phyloP scores from a whole-genome alignment of 1,284 basidiomycete species.

The Neonothopanus nambi region DNA sequence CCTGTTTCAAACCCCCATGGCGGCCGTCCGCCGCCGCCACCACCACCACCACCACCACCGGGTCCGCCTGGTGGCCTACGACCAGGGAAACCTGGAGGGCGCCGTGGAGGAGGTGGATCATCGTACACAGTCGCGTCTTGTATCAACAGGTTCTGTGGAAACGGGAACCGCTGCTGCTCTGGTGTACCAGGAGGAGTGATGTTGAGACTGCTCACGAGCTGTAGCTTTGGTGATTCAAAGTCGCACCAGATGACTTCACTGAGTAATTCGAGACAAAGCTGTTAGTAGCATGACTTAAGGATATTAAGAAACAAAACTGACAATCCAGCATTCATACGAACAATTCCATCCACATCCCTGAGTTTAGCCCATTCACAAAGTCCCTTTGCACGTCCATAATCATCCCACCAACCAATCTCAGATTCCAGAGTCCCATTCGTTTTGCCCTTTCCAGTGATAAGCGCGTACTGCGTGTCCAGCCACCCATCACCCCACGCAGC shows the following conservation, averaged over 20 bases:
- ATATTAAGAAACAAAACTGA: conserved; percentile 11
- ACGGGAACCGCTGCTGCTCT: conserved; percentile 1
- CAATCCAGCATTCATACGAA: conserved; percentile 27
- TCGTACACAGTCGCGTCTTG: neutral
- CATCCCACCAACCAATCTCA: conserved; percentile 19
- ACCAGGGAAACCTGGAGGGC: conserved; percentile 1
- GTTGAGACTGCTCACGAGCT: conserved; percentile 21
- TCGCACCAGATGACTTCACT: conserved; percentile 26
- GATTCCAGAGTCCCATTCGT: conserved; percentile 13
- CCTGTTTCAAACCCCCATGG: conserved; percentile 7
- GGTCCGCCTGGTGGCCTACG: conserved; percentile 10
- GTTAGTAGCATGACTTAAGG: neutral
- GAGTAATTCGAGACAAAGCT: neutral
- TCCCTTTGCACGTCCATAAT: conserved; percentile 20
- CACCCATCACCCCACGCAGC: conserved; percentile 22
- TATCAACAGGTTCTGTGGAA: conserved; percentile 1
- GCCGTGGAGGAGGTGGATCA: neutral
- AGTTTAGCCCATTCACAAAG: conserved; percentile 19
- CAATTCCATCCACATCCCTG: conserved; percentile 20
- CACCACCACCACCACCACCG: conserved; percentile 9
- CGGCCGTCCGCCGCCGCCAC: conserved; percentile 4
- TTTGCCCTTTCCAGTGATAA: conserved; percentile 18
- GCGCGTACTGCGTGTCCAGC: conserved; percentile 23
- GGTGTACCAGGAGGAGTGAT: conserved; percentile 23
- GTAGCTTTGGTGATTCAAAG: conserved; percentile 20